Base-by-base conservation (phyloP, 2,329 filamentous ascomycete genomes). In the Xylaria digitata region DNA sequence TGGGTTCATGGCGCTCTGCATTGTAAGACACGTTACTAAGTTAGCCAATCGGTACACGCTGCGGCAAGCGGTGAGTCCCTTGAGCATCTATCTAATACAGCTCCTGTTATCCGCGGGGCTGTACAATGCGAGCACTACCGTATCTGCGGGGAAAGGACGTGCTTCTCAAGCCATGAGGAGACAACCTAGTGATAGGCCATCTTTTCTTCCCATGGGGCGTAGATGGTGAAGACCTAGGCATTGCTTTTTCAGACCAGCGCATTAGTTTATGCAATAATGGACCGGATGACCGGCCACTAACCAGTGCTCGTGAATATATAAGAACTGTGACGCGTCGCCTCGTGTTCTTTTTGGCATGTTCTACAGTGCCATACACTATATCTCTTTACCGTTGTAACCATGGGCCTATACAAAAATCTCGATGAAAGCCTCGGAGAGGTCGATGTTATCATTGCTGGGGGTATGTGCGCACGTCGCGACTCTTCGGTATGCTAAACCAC, bases 401-500 rank as follows among this genome's bases (percentile, higher is more conserved):
- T 77, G 75, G 73, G 72, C 7, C 19, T 77, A 37, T 74, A 69
- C 59, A 73, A 70, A 13, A 70, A 66, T 17, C 58, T 75, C 11
- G 40, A 58, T 8, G 49, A 69, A 21, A 70, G 69, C 21, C 52
- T 75, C 30, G 21, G 65, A 11, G 75, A 75, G 65, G 74, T 76
- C 11, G 75, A 77, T 61, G 66, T 77, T 34, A 77, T 77, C 42
- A 71, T 77, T 50, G 72, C 73, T 2, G 75, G 75, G 56, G 75
- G 75, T 75, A 71, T 61, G 68, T 66, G 4, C 26, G 17, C 37
- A 23, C 15, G 26, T n/a, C 0, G 34, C 19, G 6, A 26, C 6
- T 42, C 30, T 53, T 45, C 32, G 1, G 5, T 26, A 37, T 54
- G 13, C 9, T n/a, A 13, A 46, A 30, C 19, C 6, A 21, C 6